Base-by-base conservation (phyloP, 805 yeast species). In the Clavispora santaluciae region DNA sequence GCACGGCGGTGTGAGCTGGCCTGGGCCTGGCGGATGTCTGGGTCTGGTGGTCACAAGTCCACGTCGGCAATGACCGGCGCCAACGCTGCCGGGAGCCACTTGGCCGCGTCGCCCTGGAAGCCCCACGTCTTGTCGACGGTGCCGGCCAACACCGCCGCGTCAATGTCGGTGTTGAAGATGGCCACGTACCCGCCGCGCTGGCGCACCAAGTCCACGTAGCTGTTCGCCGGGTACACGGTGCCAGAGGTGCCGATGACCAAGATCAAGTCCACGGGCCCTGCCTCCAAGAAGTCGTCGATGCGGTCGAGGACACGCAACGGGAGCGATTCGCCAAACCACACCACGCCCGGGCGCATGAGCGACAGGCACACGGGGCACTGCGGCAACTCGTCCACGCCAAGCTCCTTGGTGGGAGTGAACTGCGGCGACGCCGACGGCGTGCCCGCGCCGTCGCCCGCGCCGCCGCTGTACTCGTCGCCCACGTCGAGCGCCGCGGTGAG, bases 311-410 rank as follows among this genome's bases (percentile, higher is more conserved):
- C 73, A 36, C 63, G 63, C 40, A 86, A 59, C 0, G 95, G 87
- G 34, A 89, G 64, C 12, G 88, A 73, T 60, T 89, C 97, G n/a
- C 96, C 96, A 62, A 84, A 87, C 96, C 96, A 89, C 5, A 88
- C 90, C 3, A 89, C 95, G 0, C 93, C 95, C 0, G 97, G 97
- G 17, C 96, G 68, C 43, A 89, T 62, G 10, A 84, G 56, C 25
- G 60, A 49, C n/a, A 66, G 56, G 56, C 97, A 89, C 9, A 63
- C 64, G 0, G 96, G 95, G 57, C 97, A 89, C 29, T 61, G 73
- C 1, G 96, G 96, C 9, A 87, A 68, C 2, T 78, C 78, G 1
- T 60, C 55, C 35, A 63, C 74, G 3, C 69, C 63, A 1, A 87
- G 61, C 12, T 64, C 56, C n/a, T 73, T 66, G 2, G 73, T 69